Evolutionary conservation across 352 stramenopile genomes (phyloP), one percentile per base, ranked within the genome.

Genomic region (Aphanomyces cochlioides): DNA sequence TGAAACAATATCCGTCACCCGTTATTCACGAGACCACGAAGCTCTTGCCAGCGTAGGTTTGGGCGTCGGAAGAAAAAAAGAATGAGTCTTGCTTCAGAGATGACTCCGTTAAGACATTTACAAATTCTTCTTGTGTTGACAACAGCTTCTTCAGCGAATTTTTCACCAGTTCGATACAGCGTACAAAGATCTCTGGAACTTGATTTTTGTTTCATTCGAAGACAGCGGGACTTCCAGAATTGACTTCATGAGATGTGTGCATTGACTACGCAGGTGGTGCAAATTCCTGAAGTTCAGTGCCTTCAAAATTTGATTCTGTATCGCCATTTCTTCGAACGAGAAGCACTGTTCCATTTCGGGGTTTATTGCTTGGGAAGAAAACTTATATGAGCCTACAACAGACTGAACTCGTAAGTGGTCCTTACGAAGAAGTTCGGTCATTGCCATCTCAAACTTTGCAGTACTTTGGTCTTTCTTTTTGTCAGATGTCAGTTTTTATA

Each of bases 31-130:
- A n/a, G n/a, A n/a, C n/a, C n/a, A n/a, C n/a, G n/a, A n/a, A n/a
- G n/a, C n/a, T n/a, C n/a, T n/a, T n/a, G n/a, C n/a, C n/a, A n/a
- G n/a, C n/a, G n/a, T n/a, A n/a, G n/a, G n/a, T n/a, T n/a, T n/a
- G n/a, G n/a, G n/a, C n/a, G n/a, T 83, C 48, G 83, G 81, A 64
- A 54, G 66, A 15, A 73, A 95, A 92, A 61, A 95, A 95, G 74
- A 95, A 95, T 12, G 85, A 93, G 75, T 86, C 90, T 34, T 84
- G 84, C 67, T 93, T 93, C 47, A 95, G 61, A 12, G 87, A 85
- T 4, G 87, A 90, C 38, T 95, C 81, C 50, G 88, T 93, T 38
- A 95, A 65, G 36, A 92, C 78, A 65, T 95, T 83, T 19, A 92
- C 76, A 37, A 95, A 73, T 50, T 90, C 88, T 45, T 61, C 48